Evolutionary conservation across 345 rosid genomes (phyloP).

Genomic region (Salix udensis): DNA sequence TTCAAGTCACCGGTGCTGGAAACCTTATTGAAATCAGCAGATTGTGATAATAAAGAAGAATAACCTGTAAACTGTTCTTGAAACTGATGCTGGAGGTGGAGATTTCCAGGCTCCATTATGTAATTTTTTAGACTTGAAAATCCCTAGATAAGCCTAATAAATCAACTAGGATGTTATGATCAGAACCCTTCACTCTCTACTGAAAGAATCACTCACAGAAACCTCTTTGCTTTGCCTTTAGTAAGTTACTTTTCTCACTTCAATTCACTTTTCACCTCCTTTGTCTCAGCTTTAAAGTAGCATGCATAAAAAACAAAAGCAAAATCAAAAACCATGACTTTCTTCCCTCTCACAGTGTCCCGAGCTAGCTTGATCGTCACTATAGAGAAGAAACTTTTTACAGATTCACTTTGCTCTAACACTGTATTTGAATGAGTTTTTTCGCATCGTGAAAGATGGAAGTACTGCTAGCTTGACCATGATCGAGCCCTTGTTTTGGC

Average conservation of each 20-base stretch:
- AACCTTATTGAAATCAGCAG: constrained; percentile 16
- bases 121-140: neutral
- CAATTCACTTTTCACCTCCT: neutral
- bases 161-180: neutral
- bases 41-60: constrained; percentile 14
- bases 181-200: neutral
- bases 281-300: neutral
- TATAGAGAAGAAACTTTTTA: neutral
- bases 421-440: neutral
- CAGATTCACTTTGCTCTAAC: neutral
- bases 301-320: neutral
- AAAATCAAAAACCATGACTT: neutral
- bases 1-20: constrained; percentile 15
- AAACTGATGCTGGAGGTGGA: constrained; percentile 23
- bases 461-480: neutral
- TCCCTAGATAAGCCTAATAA: neutral
- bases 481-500: neutral
- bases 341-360: neutral
- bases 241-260: neutral
- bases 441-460: neutral
- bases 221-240: neutral
- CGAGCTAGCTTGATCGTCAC: neutral
- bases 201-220: neutral
- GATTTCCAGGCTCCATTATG: constrained; percentile 32
- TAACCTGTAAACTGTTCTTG: constrained; percentile 22